Base-by-base conservation (phyloP, 129 eudicot genomes). In the Pulicaria dysenterica region DNA sequence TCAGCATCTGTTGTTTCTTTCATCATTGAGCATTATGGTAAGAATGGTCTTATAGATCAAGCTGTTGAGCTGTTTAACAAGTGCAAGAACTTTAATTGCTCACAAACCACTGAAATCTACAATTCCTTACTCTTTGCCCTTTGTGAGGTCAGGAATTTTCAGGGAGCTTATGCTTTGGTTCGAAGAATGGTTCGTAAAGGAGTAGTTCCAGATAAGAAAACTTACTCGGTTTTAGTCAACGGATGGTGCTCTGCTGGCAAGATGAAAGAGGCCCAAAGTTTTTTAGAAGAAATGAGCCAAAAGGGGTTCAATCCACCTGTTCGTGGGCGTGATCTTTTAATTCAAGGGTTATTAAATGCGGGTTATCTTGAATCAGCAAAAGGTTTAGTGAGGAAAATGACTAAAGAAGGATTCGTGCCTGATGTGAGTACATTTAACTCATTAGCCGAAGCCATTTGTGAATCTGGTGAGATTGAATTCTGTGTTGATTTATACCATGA, bases 181-280 rank as follows among this genome's bases (percentile, higher is more conserved):
- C 75, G 97, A 51, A 77, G 97, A 78, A 94, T 94, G 96, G 77
- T 88, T 11, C 80, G 96, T 11, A 90, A 86, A 86, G 93, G 96
- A 50, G 62, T 57, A 16, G 81, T 69, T 17, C 93, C 97, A 1
- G 87, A 94, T 81, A 94, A 90, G 82, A 83, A 79, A 82, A 94
- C 96, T 3, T 94, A 94, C 50, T 81, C 91, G 5, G 84, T 88
- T 64, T 91, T 94, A 48, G 96, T 90, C 1, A 90, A 88, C 10
- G 97, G 91, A 17, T 94, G 99, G 99, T 94, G 99, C 66, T 82
- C 88, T n/a, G 88, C 93, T 0, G 99, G 99, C 10, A 94, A 94
- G 77, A 74, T 90, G 93, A 82, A 83, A 73, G 97, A 94, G 80
- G 99, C 97, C 13, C 95, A 87, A 66, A 87, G 77, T 39, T 94